Percentiles rank a stretch among this genome's conserved stretches.
Conservation (phyloP, 352 stramenopile species). For the Globisporangium paddicum region DNA sequence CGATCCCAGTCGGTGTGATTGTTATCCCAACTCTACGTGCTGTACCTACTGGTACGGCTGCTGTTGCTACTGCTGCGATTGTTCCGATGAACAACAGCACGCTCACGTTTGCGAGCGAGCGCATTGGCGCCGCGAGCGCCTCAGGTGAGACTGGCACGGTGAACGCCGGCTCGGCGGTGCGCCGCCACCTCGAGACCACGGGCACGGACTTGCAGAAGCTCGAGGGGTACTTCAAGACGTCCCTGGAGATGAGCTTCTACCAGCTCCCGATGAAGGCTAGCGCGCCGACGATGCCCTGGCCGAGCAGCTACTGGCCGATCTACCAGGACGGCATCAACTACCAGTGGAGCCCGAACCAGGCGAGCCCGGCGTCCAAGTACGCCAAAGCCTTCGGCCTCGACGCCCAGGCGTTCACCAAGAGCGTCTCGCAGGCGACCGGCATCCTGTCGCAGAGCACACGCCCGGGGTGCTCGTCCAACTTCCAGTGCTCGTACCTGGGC, state of each 20-base stretch:
- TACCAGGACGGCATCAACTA: conserved; percentile 66
- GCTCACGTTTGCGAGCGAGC: conserved; percentile 8
- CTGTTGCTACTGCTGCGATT: background rate
- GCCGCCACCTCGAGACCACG: conserved; percentile 16
- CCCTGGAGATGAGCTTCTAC: conserved; percentile 22
- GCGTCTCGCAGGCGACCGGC: conserved; percentile 15
- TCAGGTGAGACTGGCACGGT: conserved; percentile 1
- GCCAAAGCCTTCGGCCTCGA: conserved; percentile 37
- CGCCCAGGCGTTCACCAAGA: conserved; percentile 19
- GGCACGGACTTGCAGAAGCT: conserved; percentile 32
- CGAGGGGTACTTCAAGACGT: conserved; percentile 27
- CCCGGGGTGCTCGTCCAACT: conserved; percentile 7
- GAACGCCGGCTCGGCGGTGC: conserved; percentile 1
- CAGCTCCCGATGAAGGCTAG: conserved; percentile 23
- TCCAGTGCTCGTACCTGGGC: conserved; percentile 27
- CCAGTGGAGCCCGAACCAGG: conserved; percentile 23
- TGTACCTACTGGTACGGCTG: background rate
- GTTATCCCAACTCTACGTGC: background rate
- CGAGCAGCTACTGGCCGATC: conserved; percentile 54
- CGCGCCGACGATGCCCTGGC: conserved; percentile 29
- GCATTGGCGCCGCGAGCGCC: conserved; percentile 1
- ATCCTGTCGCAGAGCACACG: conserved; percentile 20
- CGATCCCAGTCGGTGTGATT: background rate
- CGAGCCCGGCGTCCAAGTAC: conserved; percentile 41
- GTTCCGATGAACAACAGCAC: background rate